Conservation (phyloP, 2,329 filamentous ascomycete genomes). For the Ophiostoma sp. region DNA sequence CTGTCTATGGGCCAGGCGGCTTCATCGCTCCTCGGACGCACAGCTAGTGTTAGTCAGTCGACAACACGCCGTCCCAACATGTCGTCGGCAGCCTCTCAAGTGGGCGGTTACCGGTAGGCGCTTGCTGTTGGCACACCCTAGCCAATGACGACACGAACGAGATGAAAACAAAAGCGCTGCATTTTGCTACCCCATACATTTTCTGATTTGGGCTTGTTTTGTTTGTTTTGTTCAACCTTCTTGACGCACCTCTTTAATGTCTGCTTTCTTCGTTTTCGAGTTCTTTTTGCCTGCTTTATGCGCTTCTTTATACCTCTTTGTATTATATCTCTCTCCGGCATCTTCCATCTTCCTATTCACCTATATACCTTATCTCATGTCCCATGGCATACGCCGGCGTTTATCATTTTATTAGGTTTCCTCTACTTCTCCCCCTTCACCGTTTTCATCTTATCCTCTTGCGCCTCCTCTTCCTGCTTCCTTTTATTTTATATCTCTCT, state of each 20-base stretch:
- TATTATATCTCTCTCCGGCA: constrained; percentile 9
- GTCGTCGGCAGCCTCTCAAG: constrained; percentile 37
- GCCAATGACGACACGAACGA: not conserved
- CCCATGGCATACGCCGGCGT: constrained; percentile 20
- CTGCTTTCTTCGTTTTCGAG: not conserved
- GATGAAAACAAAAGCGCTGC: not conserved
- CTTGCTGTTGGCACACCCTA: not conserved
- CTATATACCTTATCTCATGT: constrained; percentile 4
- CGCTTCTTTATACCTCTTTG: constrained; percentile 4
- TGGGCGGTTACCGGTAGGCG: constrained; percentile 43
- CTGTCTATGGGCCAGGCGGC: constrained; percentile 40
- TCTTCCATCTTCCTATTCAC: not conserved
- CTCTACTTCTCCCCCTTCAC: not conserved
- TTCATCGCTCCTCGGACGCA: constrained; percentile 38
- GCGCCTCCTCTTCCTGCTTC: not conserved
- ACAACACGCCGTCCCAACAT: constrained; percentile 40
- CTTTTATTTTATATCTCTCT: not conserved
- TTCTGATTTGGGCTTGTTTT: not conserved
- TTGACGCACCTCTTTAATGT: constrained; percentile 3
- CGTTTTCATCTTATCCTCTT: no score
- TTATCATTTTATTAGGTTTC: constrained; percentile 1
- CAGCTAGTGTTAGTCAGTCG: constrained; percentile 42
- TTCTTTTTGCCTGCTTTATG: not conserved
- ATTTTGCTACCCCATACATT: not conserved
- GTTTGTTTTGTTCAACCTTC: not conserved